Conservation (phyloP, 106 monocot genomes). For the Platanthera guangdongensis region DNA sequence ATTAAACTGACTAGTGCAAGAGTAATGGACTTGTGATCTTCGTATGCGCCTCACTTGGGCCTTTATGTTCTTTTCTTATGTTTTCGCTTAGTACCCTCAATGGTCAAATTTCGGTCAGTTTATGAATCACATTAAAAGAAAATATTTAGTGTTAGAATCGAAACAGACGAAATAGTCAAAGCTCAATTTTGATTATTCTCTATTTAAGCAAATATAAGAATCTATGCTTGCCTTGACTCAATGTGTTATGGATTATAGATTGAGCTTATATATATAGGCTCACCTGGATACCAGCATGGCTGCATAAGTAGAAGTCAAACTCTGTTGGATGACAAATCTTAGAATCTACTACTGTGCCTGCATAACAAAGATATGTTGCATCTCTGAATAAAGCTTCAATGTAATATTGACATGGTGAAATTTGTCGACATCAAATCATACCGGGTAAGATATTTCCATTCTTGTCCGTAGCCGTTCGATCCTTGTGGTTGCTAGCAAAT, state of each 20-base stretch:
- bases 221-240: background rate
- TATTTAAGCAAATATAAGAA: conserved; percentile 1
- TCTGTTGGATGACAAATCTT: conserved; percentile 91
- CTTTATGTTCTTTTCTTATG: no score
- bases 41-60: no score
- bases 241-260: background rate
- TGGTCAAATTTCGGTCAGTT: no score
- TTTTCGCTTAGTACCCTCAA: no score
- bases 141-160: no score
- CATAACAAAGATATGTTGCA: background rate
- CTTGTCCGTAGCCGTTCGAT: conserved; percentile 48
- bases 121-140: no score
- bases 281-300: conserved; percentile 88
- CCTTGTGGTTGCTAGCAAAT: conserved; percentile 79
- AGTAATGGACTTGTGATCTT: no score
- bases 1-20: no score
- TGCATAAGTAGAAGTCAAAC: conserved; percentile 88
- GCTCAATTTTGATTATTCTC: background rate
- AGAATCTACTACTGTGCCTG: conserved; percentile 89
- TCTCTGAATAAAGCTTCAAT: background rate
- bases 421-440: conserved; percentile 23
- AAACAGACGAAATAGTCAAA: no score
- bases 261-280: background rate
- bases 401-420: background rate
- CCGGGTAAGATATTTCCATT: conserved; percentile 93